Evolutionary conservation across 352 stramenopile genomes (phyloP), one percentile per base, ranked within the genome.

Genomic region (Pythium rishiriense): DNA sequence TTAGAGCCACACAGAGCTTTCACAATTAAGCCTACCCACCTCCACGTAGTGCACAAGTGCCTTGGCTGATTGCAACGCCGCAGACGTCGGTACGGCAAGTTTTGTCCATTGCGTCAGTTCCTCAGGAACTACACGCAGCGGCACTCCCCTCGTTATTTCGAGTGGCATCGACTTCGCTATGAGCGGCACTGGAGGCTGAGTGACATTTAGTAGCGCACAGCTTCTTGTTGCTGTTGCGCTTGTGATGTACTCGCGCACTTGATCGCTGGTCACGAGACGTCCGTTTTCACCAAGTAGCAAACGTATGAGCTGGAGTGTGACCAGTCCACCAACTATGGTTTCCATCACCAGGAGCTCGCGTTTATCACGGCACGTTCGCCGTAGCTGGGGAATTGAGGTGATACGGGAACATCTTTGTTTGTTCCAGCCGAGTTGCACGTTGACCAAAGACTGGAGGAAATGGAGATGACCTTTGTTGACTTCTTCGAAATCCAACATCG

Each of bases 41-140:
- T 81, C 33, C 14, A 85, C 56, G 47, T 73, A 82, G 21, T 67
- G 46, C 22, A 74, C 47, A 26, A 84, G 54, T 0, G 56, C 53
- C 8, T 62, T 56, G 0, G 66, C 54, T 14, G 43, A 66, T 37
- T 75, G 63, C 0, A 82, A 26, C 9, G 66, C 72, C 35, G 57
- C 41, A 0, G 66, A 68, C 4, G 51, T 15, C 1, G 76, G 74
- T 1, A 82, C 26, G 6, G 28, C 46, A 19, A 85, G 60, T 42
- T 77, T 78, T 26, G 58, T 74, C 76, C 73, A 81, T 12, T 52
- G 57, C 9, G 74, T 75, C 14, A 73, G 68, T n/a, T 65, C 21
- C 1, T 79, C 72, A 14, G 72, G 73, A n/a, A 74, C 54, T 0
- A 61, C 47, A 31, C 72, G 68, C 22, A 85, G 45, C 0, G 66